A percentile compares a stretch with the other conserved stretches of the same genome.
These are phyloP conservation scores for Penicillium sp. DNA, from an alignment of 2,329 filamentous ascomycete species.

Conservation along the genomic window DNA sequence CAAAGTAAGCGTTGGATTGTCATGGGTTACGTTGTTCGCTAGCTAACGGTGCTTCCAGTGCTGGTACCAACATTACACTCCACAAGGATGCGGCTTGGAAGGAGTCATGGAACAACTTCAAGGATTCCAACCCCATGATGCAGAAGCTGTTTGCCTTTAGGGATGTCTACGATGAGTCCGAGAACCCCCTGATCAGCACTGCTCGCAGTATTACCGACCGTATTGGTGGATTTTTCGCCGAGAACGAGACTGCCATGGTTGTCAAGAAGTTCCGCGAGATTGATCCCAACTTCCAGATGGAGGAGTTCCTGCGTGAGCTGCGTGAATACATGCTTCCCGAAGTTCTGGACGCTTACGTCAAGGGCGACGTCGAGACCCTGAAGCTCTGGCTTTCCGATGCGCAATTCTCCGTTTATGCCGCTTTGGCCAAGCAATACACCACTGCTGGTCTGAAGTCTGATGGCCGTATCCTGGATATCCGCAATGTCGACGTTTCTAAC, in stretches of 20 bases:
- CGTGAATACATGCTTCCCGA: slow-evolving; percentile 97
- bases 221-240: slow-evolving; percentile 93
- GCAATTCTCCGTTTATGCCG: slow-evolving; percentile 94
- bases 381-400: slow-evolving; percentile 96
- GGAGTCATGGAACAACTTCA: slow-evolving; percentile 96
- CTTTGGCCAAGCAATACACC: slow-evolving; percentile 95
- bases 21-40: slow-evolving; percentile 27
- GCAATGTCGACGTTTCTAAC: slow-evolving; percentile 75
- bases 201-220: slow-evolving; percentile 92
- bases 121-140: slow-evolving; percentile 83
- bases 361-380: slow-evolving; percentile 86
- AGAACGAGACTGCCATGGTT: slow-evolving; percentile 96
- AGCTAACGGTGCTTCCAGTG: slow-evolving; percentile 56
- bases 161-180: slow-evolving; percentile 88
- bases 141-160: slow-evolving; percentile 87
- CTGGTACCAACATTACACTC: slow-evolving; percentile 88
- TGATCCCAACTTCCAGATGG: slow-evolving; percentile 91
- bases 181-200: slow-evolving; percentile 91
- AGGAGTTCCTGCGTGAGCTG: slow-evolving; percentile 92
- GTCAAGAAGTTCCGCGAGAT: slow-evolving; percentile 98
- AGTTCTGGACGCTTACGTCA: slow-evolving; percentile 96
- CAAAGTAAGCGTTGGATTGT: slow-evolving; percentile 65
- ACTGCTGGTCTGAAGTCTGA: slow-evolving; percentile 91
- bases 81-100: slow-evolving; percentile 99
- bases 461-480: slow-evolving; percentile 91